Evolutionary conservation across 23 red algal species (phyloP).

Genomic region (Gracilaria domingensis): DNA sequence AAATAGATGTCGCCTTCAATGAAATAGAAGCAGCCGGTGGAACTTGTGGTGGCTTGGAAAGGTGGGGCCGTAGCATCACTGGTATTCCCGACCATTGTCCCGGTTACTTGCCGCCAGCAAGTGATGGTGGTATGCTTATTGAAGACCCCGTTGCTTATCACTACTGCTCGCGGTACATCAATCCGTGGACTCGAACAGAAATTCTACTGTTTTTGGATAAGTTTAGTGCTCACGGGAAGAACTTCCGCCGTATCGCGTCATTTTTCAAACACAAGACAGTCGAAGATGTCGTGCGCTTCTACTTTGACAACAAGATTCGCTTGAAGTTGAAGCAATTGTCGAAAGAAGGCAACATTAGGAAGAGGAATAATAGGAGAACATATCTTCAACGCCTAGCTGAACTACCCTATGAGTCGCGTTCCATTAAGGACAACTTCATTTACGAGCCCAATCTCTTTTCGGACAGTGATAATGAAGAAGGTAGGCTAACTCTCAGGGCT

Average conservation of each 20-base stretch:
- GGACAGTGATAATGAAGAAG: constrained; percentile 14
- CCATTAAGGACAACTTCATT: constrained; percentile 76
- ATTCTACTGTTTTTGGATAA: constrained; percentile 84
- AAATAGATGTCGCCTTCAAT: constrained; percentile 67
- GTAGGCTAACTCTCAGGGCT: constrained; percentile 30
- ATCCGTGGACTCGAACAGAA: constrained; percentile 88
- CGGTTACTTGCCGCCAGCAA: constrained; percentile 30
- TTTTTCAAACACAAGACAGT: constrained; percentile 91
- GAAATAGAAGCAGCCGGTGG: constrained; percentile 83
- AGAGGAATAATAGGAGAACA: constrained; percentile 39
- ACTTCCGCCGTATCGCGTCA: constrained; percentile 87
- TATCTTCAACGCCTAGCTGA: constrained; percentile 40
- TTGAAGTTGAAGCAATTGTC: constrained; percentile 79
- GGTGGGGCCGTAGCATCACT: constrained; percentile 76
- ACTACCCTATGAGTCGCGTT: constrained; percentile 57
- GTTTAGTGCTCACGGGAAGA: constrained; percentile 85
- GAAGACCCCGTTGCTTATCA: constrained; percentile 79
- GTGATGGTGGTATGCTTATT: constrained; percentile 68
- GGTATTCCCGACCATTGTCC: constrained; percentile 78
- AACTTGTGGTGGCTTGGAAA: constrained; percentile 67
- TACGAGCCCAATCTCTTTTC: constrained; percentile 26
- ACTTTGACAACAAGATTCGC: constrained; percentile 95
- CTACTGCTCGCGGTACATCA: constrained; percentile 70
- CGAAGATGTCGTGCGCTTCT: constrained; percentile 94
- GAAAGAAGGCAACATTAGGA: constrained; percentile 69